A percentile compares a stretch with the other conserved stretches of the same genome.
These are phyloP conservation scores for Aegilops tauschii DNA, from an alignment of 176 grass and related monocot genomes.

Conservation along the genomic window DNA sequence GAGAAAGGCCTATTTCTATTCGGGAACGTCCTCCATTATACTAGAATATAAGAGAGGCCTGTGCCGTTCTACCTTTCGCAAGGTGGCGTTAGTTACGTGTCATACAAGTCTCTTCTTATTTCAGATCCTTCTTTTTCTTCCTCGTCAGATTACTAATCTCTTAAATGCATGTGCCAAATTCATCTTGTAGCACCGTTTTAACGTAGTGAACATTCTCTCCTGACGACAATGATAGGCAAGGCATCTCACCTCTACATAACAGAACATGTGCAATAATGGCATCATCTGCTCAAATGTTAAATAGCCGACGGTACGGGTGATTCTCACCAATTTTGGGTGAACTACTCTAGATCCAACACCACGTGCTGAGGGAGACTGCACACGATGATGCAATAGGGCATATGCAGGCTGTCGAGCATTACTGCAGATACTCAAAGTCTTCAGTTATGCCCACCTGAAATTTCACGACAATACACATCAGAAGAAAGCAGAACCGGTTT, in stretches of 20 bases:
- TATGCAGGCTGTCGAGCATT: background rate
- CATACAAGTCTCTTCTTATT: background rate
- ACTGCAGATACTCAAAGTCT: conserved; percentile 88
- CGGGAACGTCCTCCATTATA: background rate
- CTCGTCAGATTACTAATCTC: background rate
- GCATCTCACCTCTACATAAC: background rate
- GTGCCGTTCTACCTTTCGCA: background rate
- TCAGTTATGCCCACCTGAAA: conserved; percentile 84
- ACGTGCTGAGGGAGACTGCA: background rate
- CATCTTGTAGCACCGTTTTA: background rate
- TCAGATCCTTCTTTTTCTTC: background rate
- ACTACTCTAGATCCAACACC: conserved; percentile 13
- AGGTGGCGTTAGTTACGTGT: background rate
- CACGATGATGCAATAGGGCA: background rate
- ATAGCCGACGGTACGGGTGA: background rate
- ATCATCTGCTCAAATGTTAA: background rate
- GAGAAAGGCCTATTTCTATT: conserved; percentile 22
- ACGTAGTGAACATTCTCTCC: background rate
- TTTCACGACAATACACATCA: background rate
- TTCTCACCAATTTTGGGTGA: background rate
- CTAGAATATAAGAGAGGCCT: background rate
- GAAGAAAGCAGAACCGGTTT: background rate
- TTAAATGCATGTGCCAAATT: background rate
- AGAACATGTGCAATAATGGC: background rate
- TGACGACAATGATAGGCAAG: background rate